Evolutionary conservation across 139 green algal genomes (phyloP).

Genomic region (Coelastrella sp.): DNA sequence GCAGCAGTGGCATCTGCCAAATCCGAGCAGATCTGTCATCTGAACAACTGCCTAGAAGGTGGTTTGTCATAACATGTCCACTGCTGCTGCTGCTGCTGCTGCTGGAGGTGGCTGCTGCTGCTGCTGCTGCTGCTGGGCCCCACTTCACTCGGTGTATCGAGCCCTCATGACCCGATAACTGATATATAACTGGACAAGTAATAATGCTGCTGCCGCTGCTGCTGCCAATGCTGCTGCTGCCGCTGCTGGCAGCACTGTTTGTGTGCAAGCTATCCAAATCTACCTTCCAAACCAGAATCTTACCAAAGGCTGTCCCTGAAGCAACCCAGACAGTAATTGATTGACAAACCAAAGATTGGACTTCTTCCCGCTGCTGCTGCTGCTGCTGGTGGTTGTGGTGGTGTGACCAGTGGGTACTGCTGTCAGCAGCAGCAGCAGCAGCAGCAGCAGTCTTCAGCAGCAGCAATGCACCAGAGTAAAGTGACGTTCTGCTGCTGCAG

Average conservation of each 20-base stretch:
- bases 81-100: slow-evolving; percentile 21
- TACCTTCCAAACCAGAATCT: slow-evolving; percentile 1
- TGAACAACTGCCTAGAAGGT: slow-evolving; percentile 16
- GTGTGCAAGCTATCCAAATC: neutral
- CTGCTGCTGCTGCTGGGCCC: slow-evolving; percentile 22
- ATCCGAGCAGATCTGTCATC: slow-evolving; percentile 1
- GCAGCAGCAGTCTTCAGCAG: neutral
- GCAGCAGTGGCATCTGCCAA: neutral
- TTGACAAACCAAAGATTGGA: no score
- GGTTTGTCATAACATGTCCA: neutral
- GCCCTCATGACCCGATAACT: slow-evolving; percentile 11
- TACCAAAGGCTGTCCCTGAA: slow-evolving; percentile 17
- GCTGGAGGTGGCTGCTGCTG: neutral
- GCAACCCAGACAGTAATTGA: slow-evolving; percentile 3
- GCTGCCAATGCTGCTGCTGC: neutral
- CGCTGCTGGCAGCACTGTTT: neutral
- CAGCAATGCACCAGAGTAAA: slow-evolving; percentile 27
- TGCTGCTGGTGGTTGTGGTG: neutral
- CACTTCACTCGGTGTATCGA: slow-evolving; percentile 10
- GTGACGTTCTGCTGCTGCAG: neutral
- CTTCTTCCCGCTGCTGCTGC: slow-evolving; percentile 13
- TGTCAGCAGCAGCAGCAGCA: neutral
- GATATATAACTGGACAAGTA: neutral
- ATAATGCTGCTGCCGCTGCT: no score
- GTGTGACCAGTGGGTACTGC: neutral